phyloP scores from a whole-genome alignment of 169 alveolate genomes.

The Plasmodium gaboni region DNA sequence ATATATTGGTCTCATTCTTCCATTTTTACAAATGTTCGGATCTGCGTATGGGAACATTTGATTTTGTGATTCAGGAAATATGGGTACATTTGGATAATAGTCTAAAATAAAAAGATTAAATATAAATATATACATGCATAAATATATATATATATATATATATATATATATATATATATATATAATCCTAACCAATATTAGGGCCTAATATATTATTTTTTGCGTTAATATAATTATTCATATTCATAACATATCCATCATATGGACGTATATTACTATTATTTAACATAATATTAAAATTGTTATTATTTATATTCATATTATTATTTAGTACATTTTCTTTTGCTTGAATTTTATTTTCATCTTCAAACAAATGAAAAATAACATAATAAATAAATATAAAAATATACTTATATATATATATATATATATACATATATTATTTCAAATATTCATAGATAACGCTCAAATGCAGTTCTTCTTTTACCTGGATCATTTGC shows the following conservation, averaged over 20 bases:
- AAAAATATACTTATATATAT: too few species aligned
- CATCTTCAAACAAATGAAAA: conserved; percentile 10
- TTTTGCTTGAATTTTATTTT: conserved; percentile 13
- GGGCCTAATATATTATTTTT: conserved; percentile 45
- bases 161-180: not conserved
- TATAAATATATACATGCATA: not conserved
- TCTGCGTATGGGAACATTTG: conserved; percentile 27
- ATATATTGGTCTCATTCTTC: conserved; percentile 25
- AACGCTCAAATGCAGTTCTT: not conserved
- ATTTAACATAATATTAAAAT: conserved; percentile 8
- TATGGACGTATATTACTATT: conserved; percentile 48
- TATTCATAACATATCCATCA: conserved; percentile 34
- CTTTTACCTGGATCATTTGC: conserved; percentile 31
- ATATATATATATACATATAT: not conserved
- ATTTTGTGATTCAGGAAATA: conserved; percentile 17
- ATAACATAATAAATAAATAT: not conserved
- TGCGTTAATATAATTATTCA: conserved; percentile 27
- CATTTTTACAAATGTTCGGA: conserved; percentile 35
- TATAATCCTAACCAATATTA: conserved; percentile 42
- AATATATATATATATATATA: conserved; percentile 1
- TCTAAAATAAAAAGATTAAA: conserved; percentile 4
- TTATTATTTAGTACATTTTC: conserved; percentile 32
- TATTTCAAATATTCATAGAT: not conserved
- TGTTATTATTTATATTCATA: conserved; percentile 2
- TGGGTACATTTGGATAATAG: conserved; percentile 33